phyloP scores from a whole-genome alignment of 1,139 yeast genomes.

The Suhomyces kunorum region DNA sequence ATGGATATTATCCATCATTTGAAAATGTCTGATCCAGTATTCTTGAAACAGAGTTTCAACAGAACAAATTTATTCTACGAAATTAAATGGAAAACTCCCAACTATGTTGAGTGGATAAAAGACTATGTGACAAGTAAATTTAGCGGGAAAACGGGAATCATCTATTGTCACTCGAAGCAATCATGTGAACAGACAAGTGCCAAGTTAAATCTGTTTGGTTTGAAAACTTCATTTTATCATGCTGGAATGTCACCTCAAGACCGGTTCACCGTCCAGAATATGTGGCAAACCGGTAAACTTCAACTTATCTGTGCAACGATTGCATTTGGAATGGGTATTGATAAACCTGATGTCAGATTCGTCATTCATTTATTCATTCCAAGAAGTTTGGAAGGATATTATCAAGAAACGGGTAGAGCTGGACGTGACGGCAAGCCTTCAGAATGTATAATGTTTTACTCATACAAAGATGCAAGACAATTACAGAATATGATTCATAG shows the following conservation, averaged over 20 bases:
- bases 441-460: slow-evolving; percentile 79
- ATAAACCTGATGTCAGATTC: slow-evolving; percentile 90
- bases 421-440: slow-evolving; percentile 90
- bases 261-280: slow-evolving; percentile 64
- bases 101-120: slow-evolving; percentile 61
- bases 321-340: slow-evolving; percentile 99
- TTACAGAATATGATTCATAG: slow-evolving; percentile 75
- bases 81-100: slow-evolving; percentile 62
- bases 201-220: slow-evolving; percentile 58
- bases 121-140: slow-evolving; percentile 55
- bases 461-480: slow-evolving; percentile 72
- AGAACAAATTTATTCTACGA: slow-evolving; percentile 83
- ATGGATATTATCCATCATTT: slow-evolving; percentile 81
- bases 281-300: slow-evolving; percentile 76
- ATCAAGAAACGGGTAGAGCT: slow-evolving; percentile 98
- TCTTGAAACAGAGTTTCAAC: slow-evolving; percentile 80
- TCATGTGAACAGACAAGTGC: slow-evolving; percentile 83
- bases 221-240: slow-evolving; percentile 77
- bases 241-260: slow-evolving; percentile 90
- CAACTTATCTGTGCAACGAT: slow-evolving; percentile 93
- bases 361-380: slow-evolving; percentile 92
- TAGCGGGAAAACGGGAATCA: slow-evolving; percentile 73
- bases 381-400: slow-evolving; percentile 88
- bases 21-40: slow-evolving; percentile 54
- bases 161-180: slow-evolving; percentile 88